Conservation (phyloP, 805 yeast species). For the Schwanniomyces yamadae region DNA sequence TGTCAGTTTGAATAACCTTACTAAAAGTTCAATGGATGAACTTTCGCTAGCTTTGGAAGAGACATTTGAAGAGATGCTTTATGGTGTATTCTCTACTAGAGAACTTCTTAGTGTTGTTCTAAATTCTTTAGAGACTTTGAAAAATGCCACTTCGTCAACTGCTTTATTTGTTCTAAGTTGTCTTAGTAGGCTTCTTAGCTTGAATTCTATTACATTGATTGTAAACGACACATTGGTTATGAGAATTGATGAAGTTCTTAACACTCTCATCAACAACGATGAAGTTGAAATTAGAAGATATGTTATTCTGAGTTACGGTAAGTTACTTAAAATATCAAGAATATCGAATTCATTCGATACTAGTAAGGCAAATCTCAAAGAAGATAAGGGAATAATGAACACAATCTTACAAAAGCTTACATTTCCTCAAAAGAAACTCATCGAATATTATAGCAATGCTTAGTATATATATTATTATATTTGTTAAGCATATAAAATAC, state of each 20-base stretch:
- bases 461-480: not conserved
- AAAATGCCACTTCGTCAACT: conserved; percentile 3
- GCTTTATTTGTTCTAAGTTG: conserved; percentile 24
- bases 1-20: conserved; percentile 15
- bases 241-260: conserved; percentile 29
- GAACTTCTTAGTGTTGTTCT: conserved; percentile 18
- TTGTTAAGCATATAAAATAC: conserved; percentile 2
- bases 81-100: conserved; percentile 24
- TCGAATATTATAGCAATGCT: conserved; percentile 43
- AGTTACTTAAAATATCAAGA: conserved; percentile 21
- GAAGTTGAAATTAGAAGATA: conserved; percentile 38
- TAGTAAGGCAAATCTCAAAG: conserved; percentile 14
- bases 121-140: conserved; percentile 13
- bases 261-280: conserved; percentile 24
- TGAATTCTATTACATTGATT: conserved; percentile 16
- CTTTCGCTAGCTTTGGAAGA: conserved; percentile 27
- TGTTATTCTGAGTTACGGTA: conserved; percentile 40
- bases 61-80: conserved; percentile 28
- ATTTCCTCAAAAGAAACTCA: conserved; percentile 44
- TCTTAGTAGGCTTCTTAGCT: conserved; percentile 23
- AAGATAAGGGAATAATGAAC: conserved; percentile 16
- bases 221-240: conserved; percentile 17
- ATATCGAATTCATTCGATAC: conserved; percentile 15
- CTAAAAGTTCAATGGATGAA: conserved; percentile 14
- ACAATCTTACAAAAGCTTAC: conserved; percentile 38